Evolutionary conservation across 1,284 basidiomycete species (phyloP).

Genomic region (Cutaneotrichosporon sp.): DNA sequence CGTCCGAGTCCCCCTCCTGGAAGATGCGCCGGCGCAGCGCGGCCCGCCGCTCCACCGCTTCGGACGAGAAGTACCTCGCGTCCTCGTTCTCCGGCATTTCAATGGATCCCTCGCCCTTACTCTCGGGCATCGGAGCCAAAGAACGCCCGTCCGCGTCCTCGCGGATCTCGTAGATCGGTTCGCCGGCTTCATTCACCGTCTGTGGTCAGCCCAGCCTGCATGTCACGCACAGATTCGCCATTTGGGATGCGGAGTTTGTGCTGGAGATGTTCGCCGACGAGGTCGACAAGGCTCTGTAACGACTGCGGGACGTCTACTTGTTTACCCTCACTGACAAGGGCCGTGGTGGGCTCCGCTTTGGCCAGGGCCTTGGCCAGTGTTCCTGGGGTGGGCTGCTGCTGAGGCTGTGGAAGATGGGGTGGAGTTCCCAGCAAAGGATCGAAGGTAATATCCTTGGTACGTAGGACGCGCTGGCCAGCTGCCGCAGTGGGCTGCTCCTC

Average conservation of each 20-base stretch:
- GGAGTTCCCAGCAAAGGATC: conserved; percentile 20
- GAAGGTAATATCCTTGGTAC: conserved; percentile 13
- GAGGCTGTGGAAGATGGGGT: background rate
- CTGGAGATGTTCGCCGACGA: conserved; percentile 23
- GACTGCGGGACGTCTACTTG: conserved; percentile 17
- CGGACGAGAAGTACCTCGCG: conserved; percentile 40
- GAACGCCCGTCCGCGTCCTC: conserved; percentile 40
- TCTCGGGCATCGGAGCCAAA: conserved; percentile 30
- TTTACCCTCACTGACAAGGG: conserved; percentile 4
- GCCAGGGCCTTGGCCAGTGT: background rate
- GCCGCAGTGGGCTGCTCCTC: background rate
- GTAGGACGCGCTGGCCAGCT: conserved; percentile 6
- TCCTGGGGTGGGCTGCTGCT: background rate
- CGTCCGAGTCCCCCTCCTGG: conserved; percentile 27
- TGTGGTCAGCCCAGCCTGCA: conserved; percentile 11
- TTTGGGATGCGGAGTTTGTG: conserved; percentile 21
- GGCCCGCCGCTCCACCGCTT: conserved; percentile 35
- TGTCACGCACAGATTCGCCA: background rate
- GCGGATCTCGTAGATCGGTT: conserved; percentile 49
- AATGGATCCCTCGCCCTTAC: conserved; percentile 16
- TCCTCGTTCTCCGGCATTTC: conserved; percentile 18
- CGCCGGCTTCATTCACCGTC: conserved; percentile 40
- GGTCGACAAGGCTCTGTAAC: conserved; percentile 25
- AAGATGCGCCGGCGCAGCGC: conserved; percentile 38
- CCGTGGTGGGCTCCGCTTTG: background rate